A percentile compares a stretch with the other conserved stretches of the same genome.
These are phyloP conservation scores for Ogataea trehaloabstinens DNA, from an alignment of 805 yeast genomes.

Conservation along the genomic window DNA sequence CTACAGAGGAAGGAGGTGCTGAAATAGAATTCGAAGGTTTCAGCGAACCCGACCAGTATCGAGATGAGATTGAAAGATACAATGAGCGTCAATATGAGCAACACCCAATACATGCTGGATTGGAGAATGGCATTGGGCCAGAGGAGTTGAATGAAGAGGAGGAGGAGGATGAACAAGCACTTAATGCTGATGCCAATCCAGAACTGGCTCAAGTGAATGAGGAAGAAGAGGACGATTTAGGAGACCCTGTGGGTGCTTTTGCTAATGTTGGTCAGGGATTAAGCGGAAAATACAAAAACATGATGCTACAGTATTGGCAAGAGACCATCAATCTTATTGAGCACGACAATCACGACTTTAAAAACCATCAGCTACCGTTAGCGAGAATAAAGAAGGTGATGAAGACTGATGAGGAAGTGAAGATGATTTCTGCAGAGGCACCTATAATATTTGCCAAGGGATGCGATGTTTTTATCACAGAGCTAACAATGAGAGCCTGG, in stretches of 20 bases:
- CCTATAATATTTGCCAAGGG: constrained; percentile 97
- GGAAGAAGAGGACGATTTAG: constrained; percentile 38
- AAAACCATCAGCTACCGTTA: constrained; percentile 89
- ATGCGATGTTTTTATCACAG: constrained; percentile 95
- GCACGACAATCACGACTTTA: constrained; percentile 84
- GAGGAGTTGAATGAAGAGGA: constrained; percentile 18
- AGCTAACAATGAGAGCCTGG: constrained; percentile 98
- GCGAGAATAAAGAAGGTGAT: constrained; percentile 96
- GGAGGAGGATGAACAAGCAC: constrained; percentile 27
- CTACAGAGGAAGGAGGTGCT: constrained; percentile 2
- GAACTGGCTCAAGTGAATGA: constrained; percentile 16
- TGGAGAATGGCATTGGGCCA: constrained; percentile 16
- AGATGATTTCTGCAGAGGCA: constrained; percentile 98
- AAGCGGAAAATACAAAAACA: constrained; percentile 73
- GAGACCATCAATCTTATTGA: constrained; percentile 90
- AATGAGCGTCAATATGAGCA: constrained; percentile 11
- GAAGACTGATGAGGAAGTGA: constrained; percentile 96
- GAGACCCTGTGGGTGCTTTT: constrained; percentile 36
- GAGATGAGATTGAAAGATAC: constrained; percentile 13
- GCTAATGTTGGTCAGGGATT: constrained; percentile 92
- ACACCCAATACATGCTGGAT: constrained; percentile 11
- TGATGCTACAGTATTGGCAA: constrained; percentile 98
- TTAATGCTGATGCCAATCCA: constrained; percentile 32
- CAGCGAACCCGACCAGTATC: constrained; percentile 14
- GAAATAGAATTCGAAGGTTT: constrained; percentile 21